Evolutionary conservation across 2,329 filamentous ascomycete species (phyloP).

Genomic region (Didymella glomerata): DNA sequence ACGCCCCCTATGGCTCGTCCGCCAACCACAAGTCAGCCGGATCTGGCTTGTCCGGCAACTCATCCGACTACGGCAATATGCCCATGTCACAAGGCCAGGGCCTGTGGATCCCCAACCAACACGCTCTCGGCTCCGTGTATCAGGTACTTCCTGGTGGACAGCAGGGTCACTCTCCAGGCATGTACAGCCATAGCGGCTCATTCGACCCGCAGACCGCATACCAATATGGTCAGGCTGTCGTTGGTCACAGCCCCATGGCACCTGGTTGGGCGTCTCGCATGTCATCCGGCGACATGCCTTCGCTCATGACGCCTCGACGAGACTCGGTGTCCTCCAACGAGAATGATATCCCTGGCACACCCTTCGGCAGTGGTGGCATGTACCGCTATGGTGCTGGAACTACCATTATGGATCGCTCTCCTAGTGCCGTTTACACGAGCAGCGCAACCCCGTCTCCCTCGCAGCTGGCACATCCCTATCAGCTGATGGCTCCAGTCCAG

Average conservation of each 20-base stretch:
- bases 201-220: conserved; percentile 56
- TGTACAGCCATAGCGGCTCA: conserved; percentile 57
- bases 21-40: conserved; percentile 44
- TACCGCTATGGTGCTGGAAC: conserved; percentile 57
- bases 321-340: conserved; percentile 63
- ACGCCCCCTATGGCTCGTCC: conserved; percentile 45
- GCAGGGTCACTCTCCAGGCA: conserved; percentile 49
- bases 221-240: conserved; percentile 55
- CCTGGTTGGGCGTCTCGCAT: conserved; percentile 57
- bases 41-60: conserved; percentile 43
- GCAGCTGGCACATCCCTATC: conserved; percentile 56
- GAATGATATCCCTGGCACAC: conserved; percentile 61
- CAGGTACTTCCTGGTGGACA: conserved; percentile 46
- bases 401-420: conserved; percentile 60
- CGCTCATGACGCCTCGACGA: conserved; percentile 61
- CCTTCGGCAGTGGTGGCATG: conserved; percentile 54
- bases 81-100: conserved; percentile 49
- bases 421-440: conserved; percentile 58
- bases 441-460: conserved; percentile 61
- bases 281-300: conserved; percentile 58
- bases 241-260: conserved; percentile 57
- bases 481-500: conserved; percentile 52
- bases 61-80: conserved; percentile 47
- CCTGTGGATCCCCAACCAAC: conserved; percentile 51
- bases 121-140: conserved; percentile 47